Evolutionary conservation across 495 filamentous ascomycete genomes (phyloP).

Genomic region (Penicillium coffeae): DNA sequence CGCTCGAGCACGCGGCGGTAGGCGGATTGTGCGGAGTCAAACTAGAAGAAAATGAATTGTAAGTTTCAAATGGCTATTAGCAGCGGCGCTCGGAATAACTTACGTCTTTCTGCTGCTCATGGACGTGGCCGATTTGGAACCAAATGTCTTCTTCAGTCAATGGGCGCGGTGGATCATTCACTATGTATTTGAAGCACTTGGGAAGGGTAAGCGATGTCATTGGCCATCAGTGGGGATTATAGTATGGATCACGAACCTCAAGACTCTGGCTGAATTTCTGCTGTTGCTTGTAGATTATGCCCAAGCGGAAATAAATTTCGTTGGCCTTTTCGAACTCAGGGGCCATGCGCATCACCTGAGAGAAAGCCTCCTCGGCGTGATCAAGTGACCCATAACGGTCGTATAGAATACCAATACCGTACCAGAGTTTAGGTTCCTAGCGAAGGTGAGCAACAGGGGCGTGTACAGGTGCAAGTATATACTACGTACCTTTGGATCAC

Average conservation of each 20-base stretch:
- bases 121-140: slow-evolving; percentile 99
- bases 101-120: slow-evolving; percentile 98
- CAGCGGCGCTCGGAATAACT: slow-evolving; percentile 30
- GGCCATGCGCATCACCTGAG: slow-evolving; percentile 98
- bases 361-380: slow-evolving; percentile 97
- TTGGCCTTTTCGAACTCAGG: slow-evolving; percentile 98
- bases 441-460: background rate
- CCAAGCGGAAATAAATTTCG: slow-evolving; percentile 97
- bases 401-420: slow-evolving; percentile 97
- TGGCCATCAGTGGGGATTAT: no score
- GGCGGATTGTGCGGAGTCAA: slow-evolving; percentile 83
- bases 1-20: slow-evolving; percentile 92
- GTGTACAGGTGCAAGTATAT: background rate
- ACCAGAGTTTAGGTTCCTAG: slow-evolving; percentile 97
- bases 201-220: no score
- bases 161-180: slow-evolving; percentile 85
- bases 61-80: background rate
- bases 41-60: slow-evolving; percentile 49
- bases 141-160: slow-evolving; percentile 98
- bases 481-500: slow-evolving; percentile 80
- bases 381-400: slow-evolving; percentile 96
- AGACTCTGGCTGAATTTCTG: slow-evolving; percentile 89
- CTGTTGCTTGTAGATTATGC: slow-evolving; percentile 99
- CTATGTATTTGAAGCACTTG: slow-evolving; percentile 97
- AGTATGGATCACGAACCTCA: slow-evolving; percentile 81